These are phyloP conservation scores for Monosporascus sp. DNA, from an alignment of 2,329 filamentous ascomycete species.

Conservation along the genomic window DNA sequence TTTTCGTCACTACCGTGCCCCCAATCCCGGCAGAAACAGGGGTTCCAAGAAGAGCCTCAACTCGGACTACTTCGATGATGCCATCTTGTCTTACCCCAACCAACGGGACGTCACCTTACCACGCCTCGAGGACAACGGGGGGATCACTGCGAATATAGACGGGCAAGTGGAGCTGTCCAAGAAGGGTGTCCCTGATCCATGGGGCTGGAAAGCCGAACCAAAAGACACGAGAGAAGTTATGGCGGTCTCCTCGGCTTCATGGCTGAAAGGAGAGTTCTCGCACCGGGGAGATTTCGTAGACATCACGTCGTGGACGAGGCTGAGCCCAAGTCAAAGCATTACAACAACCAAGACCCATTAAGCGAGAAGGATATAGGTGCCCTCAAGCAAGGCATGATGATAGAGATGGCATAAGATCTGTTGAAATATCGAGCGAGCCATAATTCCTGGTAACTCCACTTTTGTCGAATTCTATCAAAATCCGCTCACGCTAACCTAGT, in stretches of 20 bases:
- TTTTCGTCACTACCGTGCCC: constrained; percentile 8
- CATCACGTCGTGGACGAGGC: constrained; percentile 28
- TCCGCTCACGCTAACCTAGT: too few relatives aligned
- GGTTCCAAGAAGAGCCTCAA: constrained; percentile 16
- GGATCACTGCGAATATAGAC: constrained; percentile 15
- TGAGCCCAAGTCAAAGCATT: constrained; percentile 27
- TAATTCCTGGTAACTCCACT: too few relatives aligned
- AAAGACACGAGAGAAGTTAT: constrained; percentile 15
- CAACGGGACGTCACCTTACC: constrained; percentile 27
- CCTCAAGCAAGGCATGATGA: constrained; percentile 31
- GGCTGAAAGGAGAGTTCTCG: not conserved
- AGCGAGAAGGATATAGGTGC: constrained; percentile 24
- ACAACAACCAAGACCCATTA: constrained; percentile 32
- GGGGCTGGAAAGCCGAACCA: constrained; percentile 19
- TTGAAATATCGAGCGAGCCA: too few relatives aligned
- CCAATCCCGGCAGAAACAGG: constrained; percentile 13
- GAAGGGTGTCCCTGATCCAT: constrained; percentile 19
- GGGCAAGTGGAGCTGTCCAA: constrained; percentile 23
- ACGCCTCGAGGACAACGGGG: constrained; percentile 20
- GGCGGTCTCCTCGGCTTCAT: not conserved
- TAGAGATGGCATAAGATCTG: constrained; percentile 13
- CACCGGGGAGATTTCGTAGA: constrained; percentile 34
- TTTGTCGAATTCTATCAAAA: too few relatives aligned
- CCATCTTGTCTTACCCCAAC: constrained; percentile 30
- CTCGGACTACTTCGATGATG: constrained; percentile 20